Evolutionary conservation across 495 filamentous ascomycete species (phyloP).

Genomic region (Tuber calosporum): DNA sequence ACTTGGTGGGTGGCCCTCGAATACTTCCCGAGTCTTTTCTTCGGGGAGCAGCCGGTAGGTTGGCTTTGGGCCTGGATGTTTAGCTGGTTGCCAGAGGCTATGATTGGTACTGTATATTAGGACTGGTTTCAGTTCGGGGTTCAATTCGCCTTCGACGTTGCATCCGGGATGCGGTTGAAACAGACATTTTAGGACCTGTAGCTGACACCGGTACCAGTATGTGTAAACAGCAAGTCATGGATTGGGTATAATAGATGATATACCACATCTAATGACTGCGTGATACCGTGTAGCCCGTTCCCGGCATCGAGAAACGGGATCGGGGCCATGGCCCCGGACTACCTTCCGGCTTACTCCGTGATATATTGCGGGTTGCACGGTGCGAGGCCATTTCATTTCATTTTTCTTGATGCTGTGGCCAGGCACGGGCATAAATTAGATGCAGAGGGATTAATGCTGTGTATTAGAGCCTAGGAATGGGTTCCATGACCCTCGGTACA

Average conservation of each 20-base stretch:
- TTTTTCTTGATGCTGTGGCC: background rate
- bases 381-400: background rate
- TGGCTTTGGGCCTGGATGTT: background rate
- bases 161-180: background rate
- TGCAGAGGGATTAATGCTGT: constrained; percentile 5
- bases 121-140: background rate
- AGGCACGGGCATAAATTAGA: background rate
- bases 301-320: constrained; percentile 3
- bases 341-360: background rate
- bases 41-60: background rate
- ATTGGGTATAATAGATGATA: background rate
- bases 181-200: background rate
- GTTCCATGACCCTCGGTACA: background rate
- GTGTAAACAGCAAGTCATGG: background rate
- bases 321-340: background rate
- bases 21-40: background rate
- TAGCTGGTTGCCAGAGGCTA: background rate
- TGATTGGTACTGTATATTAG: background rate
- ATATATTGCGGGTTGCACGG: background rate
- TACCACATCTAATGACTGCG: background rate
- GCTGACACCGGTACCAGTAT: background rate
- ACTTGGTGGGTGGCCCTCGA: background rate
- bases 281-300: background rate
- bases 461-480: background rate
- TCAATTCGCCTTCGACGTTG: background rate